Base-by-base conservation (phyloP, 345 rosid genomes). In the Ceriops decandra region DNA sequence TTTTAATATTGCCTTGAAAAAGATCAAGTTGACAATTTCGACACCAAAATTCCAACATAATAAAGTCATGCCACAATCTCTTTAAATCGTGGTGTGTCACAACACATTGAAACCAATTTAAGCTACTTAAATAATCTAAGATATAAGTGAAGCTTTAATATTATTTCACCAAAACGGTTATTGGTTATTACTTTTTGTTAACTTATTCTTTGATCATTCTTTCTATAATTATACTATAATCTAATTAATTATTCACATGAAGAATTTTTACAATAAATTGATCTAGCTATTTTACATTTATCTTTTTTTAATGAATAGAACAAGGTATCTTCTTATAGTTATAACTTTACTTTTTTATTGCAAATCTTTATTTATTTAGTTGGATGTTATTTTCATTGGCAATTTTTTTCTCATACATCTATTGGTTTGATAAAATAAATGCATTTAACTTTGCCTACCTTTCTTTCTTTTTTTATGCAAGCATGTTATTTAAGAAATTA, bases 221-320 rank as follows among this genome's bases (percentile, higher is more conserved):
- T 20, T 52, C 16, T 52, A 19, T 52, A 21, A 52, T 7, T 52
- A 16, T 11, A 30, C 31, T 57, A 0, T 36, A 38, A 27, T 62
- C 70, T 60, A 6, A 78, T 5, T 74, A 4, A 22, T 64, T 68
- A 66, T 77, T 85, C 74, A 68, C 82, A 95, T 95, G 96, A 83
- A 71, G 91, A 91, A 74, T 95, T 79, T 77, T 86, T 86, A 62
- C 81, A 85, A 74, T 86, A 82, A 74, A 79, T 88, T 76, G 82
- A 85, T 80, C 92, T 86, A 65, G 83, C 78, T 74, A 84, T 83
- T 72, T 85, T 87, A 54, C 96, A 93, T 30, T 26, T 80, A 58
- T 80, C 91, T 69, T 83, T 85, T 80, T 80, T 93, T 2, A 95
- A 95, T 80, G 96, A 91, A 81, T 87, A 75, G 72, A 95, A 90